These are phyloP conservation scores for Peterozyma xylosa DNA, from an alignment of 805 yeast genomes.

Conservation along the genomic window DNA sequence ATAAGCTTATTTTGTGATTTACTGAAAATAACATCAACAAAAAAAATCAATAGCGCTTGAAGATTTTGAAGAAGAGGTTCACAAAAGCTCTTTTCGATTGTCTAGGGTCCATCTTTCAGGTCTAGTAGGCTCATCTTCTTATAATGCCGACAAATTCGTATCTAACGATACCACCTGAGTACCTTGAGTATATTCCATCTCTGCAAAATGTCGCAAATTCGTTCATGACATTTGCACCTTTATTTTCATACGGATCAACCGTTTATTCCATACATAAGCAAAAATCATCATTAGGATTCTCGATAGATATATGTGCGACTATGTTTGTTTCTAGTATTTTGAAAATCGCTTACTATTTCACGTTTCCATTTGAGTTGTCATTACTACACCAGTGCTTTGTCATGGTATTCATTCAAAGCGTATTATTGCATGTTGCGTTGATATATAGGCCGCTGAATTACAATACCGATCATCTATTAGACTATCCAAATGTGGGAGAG, in stretches of 20 bases:
- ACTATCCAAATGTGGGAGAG: slow-evolving; percentile 17
- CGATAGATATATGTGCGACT: slow-evolving; percentile 88
- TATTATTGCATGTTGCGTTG: slow-evolving; percentile 58
- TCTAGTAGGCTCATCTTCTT: no score
- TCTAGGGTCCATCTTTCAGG: no score
- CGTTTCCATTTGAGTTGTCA: slow-evolving; percentile 77
- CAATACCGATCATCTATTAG: slow-evolving; percentile 27
- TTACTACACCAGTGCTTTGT: slow-evolving; percentile 70
- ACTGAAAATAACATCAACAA: no score
- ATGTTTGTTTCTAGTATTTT: slow-evolving; percentile 75
- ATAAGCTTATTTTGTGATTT: no score
- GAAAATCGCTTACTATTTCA: slow-evolving; percentile 68
- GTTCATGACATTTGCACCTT: slow-evolving; percentile 72
- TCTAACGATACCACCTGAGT: slow-evolving; percentile 8
- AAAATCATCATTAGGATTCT: slow-evolving; percentile 70
- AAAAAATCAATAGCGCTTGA: no score
- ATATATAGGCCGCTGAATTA: slow-evolving; percentile 43
- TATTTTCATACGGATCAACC: slow-evolving; percentile 83
- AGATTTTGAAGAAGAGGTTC: no score
- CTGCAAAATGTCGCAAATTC: slow-evolving; percentile 52
- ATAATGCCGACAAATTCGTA: slow-evolving; percentile 3
- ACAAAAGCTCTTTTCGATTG: no score
- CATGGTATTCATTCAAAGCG: slow-evolving; percentile 76
- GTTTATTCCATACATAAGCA: slow-evolving; percentile 57
- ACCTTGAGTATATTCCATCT: slow-evolving; percentile 17